Base-by-base conservation (phyloP, 345 rosid species). In the Euphorbia lathyris region DNA sequence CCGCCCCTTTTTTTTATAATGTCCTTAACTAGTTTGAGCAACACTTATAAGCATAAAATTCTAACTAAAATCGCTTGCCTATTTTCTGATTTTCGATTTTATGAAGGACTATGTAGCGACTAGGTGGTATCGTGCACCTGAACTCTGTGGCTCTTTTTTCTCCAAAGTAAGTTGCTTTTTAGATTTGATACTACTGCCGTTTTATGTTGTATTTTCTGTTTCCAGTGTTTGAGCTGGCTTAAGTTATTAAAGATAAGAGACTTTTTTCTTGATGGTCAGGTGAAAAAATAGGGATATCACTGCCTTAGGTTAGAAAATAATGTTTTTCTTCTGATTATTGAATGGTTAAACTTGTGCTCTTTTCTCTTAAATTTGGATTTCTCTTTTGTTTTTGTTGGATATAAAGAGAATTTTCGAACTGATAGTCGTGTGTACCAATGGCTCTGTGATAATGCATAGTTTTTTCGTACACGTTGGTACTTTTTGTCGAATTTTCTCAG, bases 81-180 rank as follows among this genome's bases (percentile, higher is more conserved):
- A 2, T 23, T 12, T 50, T 50, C 12, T 9, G 7, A 5, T 47
- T 9, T 16, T 4, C 23, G 22, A 45, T 68, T n/a, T 58, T 58
- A 53, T 76, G 63, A 74, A 95, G 99, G 99, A 95, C 80, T 95
- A 95, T 86, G 99, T 95, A 25, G 99, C 99, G 34, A 95, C 99
- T 68, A 87, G 99, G 71, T 95, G 98, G 99, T 95, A 95, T 74
- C 93, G 99, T 72, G 99, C 99, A 73, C 99, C 99, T 66, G 99
- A 95, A 79, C 92, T 95, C 36, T 95, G 99, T 73, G 98, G 98
- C 66, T 94, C 98, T 1, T 94, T 94, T 79, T 94, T 94, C 85
- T 94, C 98, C 73, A 91, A 93, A 82, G 97, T 95, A 84, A 86
- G 87, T 66, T 72, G 30, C 51, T 9, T 67, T 30, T 43, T 19